Evolutionary conservation across 2,329 filamentous ascomycete species (phyloP).

Genomic region (Rutstroemia sp.): DNA sequence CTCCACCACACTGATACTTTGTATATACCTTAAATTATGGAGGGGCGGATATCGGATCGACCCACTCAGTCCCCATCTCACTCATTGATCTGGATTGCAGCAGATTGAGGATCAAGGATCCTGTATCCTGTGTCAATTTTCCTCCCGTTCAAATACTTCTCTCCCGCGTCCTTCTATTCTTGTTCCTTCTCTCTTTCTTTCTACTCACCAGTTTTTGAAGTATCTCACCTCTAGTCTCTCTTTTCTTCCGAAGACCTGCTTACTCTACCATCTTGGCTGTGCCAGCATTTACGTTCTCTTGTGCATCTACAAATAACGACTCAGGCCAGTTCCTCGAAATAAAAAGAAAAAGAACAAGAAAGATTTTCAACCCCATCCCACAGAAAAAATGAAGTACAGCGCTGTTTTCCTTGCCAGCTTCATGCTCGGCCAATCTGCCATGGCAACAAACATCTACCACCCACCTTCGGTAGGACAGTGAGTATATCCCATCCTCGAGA

Average conservation of each 20-base stretch:
- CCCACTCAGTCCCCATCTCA: not conserved
- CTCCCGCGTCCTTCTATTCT: not conserved
- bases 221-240: conserved; percentile 6
- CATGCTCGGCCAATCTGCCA: conserved; percentile 7
- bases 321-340: conserved; percentile 1
- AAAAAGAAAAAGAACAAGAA: not conserved
- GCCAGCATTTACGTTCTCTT: conserved; percentile 4
- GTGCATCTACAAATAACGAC: not conserved
- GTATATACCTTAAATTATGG: conserved; percentile 7
- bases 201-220: conserved; percentile 3
- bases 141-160: conserved; percentile 1
- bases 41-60: not conserved
- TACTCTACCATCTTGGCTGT: conserved; percentile 4
- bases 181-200: not conserved
- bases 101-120: no score
- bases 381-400: conserved; percentile 8
- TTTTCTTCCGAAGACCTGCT: conserved; percentile 2
- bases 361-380: not conserved
- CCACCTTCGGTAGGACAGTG: conserved; percentile 1
- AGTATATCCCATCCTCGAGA: not conserved
- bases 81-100: not conserved
- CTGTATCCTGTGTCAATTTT: not conserved
- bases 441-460: conserved; percentile 6
- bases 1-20: not conserved
- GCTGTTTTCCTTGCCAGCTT: conserved; percentile 6